Evolutionary conservation across 2,329 filamentous ascomycete genomes (phyloP).

Genomic region (Paecilomyces fulvus): DNA sequence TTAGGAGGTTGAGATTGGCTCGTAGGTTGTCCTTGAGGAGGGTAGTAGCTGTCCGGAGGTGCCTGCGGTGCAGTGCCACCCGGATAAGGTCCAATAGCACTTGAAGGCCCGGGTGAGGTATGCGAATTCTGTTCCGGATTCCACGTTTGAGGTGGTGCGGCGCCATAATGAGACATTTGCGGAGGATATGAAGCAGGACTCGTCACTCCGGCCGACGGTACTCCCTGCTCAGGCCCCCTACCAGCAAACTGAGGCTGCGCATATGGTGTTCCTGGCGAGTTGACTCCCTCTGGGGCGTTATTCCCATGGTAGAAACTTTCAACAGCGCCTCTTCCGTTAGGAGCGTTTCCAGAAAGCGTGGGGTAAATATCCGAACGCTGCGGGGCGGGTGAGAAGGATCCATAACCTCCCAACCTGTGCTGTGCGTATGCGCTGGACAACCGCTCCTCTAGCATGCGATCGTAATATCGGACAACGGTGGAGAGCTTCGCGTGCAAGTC

Average conservation of each 20-base stretch:
- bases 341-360: slow-evolving; percentile 50
- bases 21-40: slow-evolving; percentile 5
- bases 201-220: slow-evolving; percentile 8
- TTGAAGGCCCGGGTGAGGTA: slow-evolving; percentile 13
- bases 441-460: slow-evolving; percentile 93
- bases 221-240: slow-evolving; percentile 6
- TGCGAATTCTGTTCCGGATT: slow-evolving; percentile 11
- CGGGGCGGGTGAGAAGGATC: slow-evolving; percentile 34
- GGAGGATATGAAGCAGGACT: slow-evolving; percentile 14
- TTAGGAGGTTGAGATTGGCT: slow-evolving; percentile 9
- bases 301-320: slow-evolving; percentile 79
- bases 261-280: slow-evolving; percentile 43
- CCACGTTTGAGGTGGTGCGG: slow-evolving; percentile 13
- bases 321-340: slow-evolving; percentile 45
- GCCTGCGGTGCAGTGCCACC: slow-evolving; percentile 8
- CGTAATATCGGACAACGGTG: slow-evolving; percentile 94
- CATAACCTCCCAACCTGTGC: slow-evolving; percentile 60
- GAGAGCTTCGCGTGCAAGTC: slow-evolving; percentile 93
- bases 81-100: slow-evolving; percentile 9
- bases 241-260: slow-evolving; percentile 28
- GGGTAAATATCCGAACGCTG: slow-evolving; percentile 60
- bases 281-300: slow-evolving; percentile 41
- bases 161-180: slow-evolving; percentile 5
- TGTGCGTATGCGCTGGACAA: slow-evolving; percentile 88
- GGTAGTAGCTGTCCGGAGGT: slow-evolving; percentile 1